Conservation (phyloP, 1,139 yeast species). For the Sugiyamaella paludigena region DNA sequence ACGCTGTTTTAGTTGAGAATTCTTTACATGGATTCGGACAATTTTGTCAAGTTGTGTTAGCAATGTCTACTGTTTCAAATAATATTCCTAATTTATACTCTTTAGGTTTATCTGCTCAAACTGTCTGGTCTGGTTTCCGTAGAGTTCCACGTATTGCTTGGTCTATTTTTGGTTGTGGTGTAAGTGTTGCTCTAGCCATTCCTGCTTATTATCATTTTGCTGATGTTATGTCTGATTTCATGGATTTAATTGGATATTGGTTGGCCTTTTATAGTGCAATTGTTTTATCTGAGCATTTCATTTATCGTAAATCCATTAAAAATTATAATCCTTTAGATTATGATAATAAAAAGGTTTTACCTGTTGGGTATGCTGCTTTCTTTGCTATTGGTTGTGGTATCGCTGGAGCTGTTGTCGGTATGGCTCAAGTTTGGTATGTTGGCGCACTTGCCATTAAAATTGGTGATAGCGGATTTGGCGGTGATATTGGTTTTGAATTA, state of each 20-base stretch:
- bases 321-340: conserved; percentile 65
- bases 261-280: conserved; percentile 80
- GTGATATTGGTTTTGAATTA: conserved; percentile 85
- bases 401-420: conserved; percentile 82
- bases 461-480: conserved; percentile 58
- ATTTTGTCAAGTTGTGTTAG: conserved; percentile 79
- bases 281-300: conserved; percentile 71
- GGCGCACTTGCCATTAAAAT: conserved; percentile 65
- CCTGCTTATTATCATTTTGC: conserved; percentile 80
- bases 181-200: conserved; percentile 79
- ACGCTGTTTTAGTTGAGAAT: conserved; percentile 69
- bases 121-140: conserved; percentile 69
- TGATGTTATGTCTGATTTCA: conserved; percentile 73
- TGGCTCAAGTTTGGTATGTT: conserved; percentile 79
- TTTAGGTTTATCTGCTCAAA: conserved; percentile 78
- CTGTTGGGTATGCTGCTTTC: conserved; percentile 74
- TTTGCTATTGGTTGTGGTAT: conserved; percentile 79
- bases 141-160: conserved; percentile 77
- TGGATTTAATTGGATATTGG: conserved; percentile 90
- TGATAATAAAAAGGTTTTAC: conserved; percentile 55
- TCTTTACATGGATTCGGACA: conserved; percentile 87
- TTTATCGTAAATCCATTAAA: conserved; percentile 55
- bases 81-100: conserved; percentile 93
- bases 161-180: conserved; percentile 73
- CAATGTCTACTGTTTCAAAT: conserved; percentile 83